Base-by-base conservation (phyloP, 2,329 filamentous ascomycete species). In the Fusarium nisikadoi region DNA sequence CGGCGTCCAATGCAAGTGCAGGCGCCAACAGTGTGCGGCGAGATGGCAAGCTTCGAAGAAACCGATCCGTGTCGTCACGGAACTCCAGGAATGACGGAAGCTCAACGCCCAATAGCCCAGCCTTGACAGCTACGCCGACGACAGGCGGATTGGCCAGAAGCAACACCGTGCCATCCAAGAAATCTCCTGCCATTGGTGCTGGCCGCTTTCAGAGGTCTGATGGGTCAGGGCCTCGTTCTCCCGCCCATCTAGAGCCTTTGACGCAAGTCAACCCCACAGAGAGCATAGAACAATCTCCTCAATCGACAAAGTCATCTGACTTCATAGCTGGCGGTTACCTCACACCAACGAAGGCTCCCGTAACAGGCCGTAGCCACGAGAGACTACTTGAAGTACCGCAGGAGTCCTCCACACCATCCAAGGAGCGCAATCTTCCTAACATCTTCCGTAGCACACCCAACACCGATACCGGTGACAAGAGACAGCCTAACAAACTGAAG, bases 111-210 rank as follows among this genome's bases (percentile, higher is more conserved):
- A 89, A 86, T 57, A 92, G 89, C 70, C 90, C 90, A 17, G 85
- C 85, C 8, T 81, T 87, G 60, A 83, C 83, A 6, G 80, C 86
- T 31, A 87, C 88, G 3, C 87, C 91, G 1, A 87, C 87, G 2
- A 87, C 87, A 3, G 85, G 90, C 49, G 85, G 86, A 20, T 79
- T 91, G 23, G 84, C 82, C 43, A 86, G 89, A 64, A 98, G 95
- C 83, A 98, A 98, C 79, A 99, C 96, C 6, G 87, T 98, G 19
- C 96, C 96, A 2, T 96, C 95, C 1, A 97, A 97, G 79, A 92
- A 93, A 79, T 96, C 94, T 1, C 94, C 94, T 12, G 90, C 89
- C 13, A 81, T 95, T 46, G 85, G 89, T 43, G 87, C 90, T 4
- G 88, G 88, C 10, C 88, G 92, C n/a, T 93, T 94, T 75, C 87